Percentiles rank a stretch among this genome's conserved stretches.
These are phyloP conservation scores for Macrophomina pseudophaseolina DNA, from an alignment of 2,329 filamentous ascomycete genomes.

Conservation along the genomic window DNA sequence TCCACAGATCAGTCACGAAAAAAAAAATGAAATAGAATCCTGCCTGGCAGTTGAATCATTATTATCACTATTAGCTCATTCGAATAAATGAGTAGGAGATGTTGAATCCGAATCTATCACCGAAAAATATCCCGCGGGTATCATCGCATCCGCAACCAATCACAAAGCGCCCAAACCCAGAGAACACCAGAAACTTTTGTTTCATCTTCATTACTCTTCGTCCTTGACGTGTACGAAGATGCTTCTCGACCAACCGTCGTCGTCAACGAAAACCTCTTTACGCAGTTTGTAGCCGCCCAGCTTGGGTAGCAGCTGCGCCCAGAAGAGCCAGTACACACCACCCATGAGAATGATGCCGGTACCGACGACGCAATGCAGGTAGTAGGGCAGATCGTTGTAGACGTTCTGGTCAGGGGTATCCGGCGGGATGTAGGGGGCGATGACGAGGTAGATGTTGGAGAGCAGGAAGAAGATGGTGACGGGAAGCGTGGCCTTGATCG, in stretches of 20 bases:
- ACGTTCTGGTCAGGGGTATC: slow-evolving; percentile 52
- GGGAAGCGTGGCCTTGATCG: slow-evolving; percentile 56
- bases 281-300: slow-evolving; percentile 45
- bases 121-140: slow-evolving; percentile 6
- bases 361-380: slow-evolving; percentile 59
- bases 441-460: slow-evolving; percentile 58
- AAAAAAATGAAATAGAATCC: no score
- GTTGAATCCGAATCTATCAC: slow-evolving; percentile 6
- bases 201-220: slow-evolving; percentile 24
- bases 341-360: slow-evolving; percentile 56
- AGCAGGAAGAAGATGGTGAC: slow-evolving; percentile 59
- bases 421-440: slow-evolving; percentile 59
- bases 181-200: background rate
- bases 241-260: slow-evolving; percentile 48
- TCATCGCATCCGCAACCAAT: slow-evolving; percentile 6
- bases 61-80: background rate
- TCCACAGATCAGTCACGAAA: background rate
- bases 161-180: background rate
- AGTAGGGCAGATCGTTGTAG: slow-evolving; percentile 60
- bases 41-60: slow-evolving; percentile 4
- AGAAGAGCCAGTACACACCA: slow-evolving; percentile 58
- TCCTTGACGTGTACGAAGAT: slow-evolving; percentile 35
- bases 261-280: slow-evolving; percentile 40
- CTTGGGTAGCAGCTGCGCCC: slow-evolving; percentile 56
- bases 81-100: slow-evolving; percentile 3